Base-by-base conservation (phyloP, 2,329 filamentous ascomycete species). In the Paecilomyces sp. region DNA sequence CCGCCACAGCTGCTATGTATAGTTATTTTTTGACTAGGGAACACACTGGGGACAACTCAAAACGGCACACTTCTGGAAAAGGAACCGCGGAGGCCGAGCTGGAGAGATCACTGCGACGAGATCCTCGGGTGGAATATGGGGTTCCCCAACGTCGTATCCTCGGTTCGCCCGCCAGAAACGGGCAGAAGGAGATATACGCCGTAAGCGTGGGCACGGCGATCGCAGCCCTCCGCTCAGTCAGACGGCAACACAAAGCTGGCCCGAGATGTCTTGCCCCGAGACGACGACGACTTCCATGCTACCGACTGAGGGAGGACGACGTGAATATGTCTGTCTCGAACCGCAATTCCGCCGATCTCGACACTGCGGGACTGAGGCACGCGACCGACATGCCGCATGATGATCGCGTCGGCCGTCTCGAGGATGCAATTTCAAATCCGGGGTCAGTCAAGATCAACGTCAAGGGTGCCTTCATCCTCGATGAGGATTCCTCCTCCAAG, bases 381-480 rank as follows among this genome's bases (percentile, higher is more conserved):
- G 62, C 65, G 58, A 57, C 59, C 59, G 60, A 60, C 56, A 57
- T 62, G 15, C 64, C 63, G 57, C 65, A 66, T 30, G 71, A 71
- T 25, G 61, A 64, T 61, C 68, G 68, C 51, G 67, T 66, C 53
- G 66, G 64, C 56, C 73, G 71, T 51, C 58, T 77, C 34, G 69
- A 75, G 59, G 69, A 75, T 53, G 80, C 83, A 52, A 86, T 87
- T 63, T 76, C 79, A 61, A 83, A 84, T 60, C 85, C 85, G 2
- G 85, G 85, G 25, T 79, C 89, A 13, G 92, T 97, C 70, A 89
- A 90, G 77, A 97, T 99, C 79, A 97, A 99, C 73, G 93, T 97
- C 65, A 87, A 92, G 74, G 94, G 93, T 70, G 94, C 94, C 47
- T 97, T 96, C 71, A 97, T 99, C 65, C 92, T 96, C 68, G 91